phyloP scores from a whole-genome alignment of 148 eudicot species.

The Camellia japonica region DNA sequence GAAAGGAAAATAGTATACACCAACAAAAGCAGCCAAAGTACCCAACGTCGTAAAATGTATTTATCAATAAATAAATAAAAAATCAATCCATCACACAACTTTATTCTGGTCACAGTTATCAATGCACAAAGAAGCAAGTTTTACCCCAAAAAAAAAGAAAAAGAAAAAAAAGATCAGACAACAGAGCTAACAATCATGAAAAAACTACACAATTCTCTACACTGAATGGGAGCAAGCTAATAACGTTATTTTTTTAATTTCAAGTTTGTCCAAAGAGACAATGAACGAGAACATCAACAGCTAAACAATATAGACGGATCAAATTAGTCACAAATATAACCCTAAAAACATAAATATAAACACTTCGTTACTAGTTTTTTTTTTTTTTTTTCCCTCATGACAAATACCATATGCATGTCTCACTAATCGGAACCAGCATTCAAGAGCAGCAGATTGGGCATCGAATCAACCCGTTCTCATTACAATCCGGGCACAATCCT shows the following conservation, averaged over 20 bases:
- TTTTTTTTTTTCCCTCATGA: neutral
- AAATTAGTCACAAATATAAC: neutral
- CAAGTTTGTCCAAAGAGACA: slow-evolving; percentile 18
- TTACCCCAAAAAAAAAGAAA: too few species aligned
- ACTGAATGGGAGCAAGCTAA: neutral
- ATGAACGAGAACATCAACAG: slow-evolving; percentile 18
- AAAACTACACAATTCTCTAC: neutral
- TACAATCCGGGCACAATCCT: slow-evolving; percentile 66
- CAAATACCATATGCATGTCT: slow-evolving; percentile 7
- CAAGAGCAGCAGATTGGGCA: slow-evolving; percentile 79
- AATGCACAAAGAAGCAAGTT: neutral
- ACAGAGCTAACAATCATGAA: neutral
- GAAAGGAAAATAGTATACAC: neutral
- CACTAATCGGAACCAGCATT: slow-evolving; percentile 6
- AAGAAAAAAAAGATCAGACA: too few species aligned
- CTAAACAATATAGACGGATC: slow-evolving; percentile 22
- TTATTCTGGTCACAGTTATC: neutral
- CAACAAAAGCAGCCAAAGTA: neutral
- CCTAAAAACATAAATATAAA: neutral
- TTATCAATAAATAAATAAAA: neutral
- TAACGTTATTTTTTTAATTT: neutral
- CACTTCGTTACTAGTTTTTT: neutral
- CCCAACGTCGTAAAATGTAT: too few species aligned
- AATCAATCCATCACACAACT: neutral
- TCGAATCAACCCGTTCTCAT: slow-evolving; percentile 86